Evolutionary conservation across 2,329 filamentous ascomycete genomes (phyloP), one percentile per base, ranked within the genome.

Genomic region (Cercospora brassicicola): DNA sequence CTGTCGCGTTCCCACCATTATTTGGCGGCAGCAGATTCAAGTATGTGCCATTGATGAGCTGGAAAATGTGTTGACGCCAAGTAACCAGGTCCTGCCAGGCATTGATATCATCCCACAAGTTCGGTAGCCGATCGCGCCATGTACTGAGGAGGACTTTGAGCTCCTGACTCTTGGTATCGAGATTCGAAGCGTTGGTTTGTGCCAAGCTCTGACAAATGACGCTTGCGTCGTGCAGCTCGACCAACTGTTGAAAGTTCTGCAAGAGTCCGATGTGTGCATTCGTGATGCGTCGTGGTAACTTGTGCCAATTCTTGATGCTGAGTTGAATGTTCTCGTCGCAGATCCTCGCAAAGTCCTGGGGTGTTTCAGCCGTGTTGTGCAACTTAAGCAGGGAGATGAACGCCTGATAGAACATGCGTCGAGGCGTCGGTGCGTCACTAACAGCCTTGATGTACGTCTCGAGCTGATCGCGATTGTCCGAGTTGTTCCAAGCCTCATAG

Each of bases 51-150:
- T 99, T 99, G 82, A 99, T 98, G 26, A 99, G 87, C 66, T 93
- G 91, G 83, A 99, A 99, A 69, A 99, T 97, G 80, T 99, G 95
- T 78, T 99, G 96, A 73, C 95, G 89, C 95, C 95, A 99, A 1
- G 95, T 99, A n/a, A 99, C 95, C 48, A 99, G 84, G 78, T 99
- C 96, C 79, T 99, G 95, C 95, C 95, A 99, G 45, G 95, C 93
- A 72, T 96, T 97, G 79, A 99, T 99, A 79, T 99, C 95, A 78
- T 99, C 95, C 95, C 95, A 99, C 3, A 97, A 91, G 77, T 99
- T 99, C 1, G 95, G 95, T 62, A 99, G 83, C 59, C 95, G 88
- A 78, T 99, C 95, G 67, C 95, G 89, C 95, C 95, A 99, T 7
- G 94, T 95, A 64, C 93, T 93, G 4, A 99, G 86, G 3, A 98